Evolutionary conservation across 2,329 filamentous ascomycete species (phyloP).

Genomic region (Epichloe gansuensis): DNA sequence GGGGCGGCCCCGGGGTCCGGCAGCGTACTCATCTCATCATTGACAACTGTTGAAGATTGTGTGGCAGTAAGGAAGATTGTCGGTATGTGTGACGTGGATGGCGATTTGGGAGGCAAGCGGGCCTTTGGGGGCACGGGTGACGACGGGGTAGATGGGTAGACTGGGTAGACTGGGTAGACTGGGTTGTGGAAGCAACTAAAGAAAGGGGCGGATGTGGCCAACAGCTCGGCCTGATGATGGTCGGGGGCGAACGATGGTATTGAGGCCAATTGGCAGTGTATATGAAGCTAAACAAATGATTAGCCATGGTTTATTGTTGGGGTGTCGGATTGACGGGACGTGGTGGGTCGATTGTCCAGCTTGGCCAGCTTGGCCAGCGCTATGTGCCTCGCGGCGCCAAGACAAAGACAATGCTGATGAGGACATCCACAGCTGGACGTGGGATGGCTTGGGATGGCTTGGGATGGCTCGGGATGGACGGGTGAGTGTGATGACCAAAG

Average conservation of each 20-base stretch:
- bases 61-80: constrained; percentile 26
- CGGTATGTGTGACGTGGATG: constrained; percentile 25
- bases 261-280: constrained; percentile 41
- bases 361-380: neutral
- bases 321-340: neutral
- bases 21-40: constrained; percentile 55
- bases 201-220: constrained; percentile 41
- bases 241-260: constrained; percentile 19
- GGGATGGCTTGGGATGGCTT: neutral
- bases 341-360: neutral
- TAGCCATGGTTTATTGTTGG: constrained; percentile 8
- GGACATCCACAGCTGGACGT: neutral
- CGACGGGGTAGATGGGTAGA: constrained; percentile 12
- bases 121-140: constrained; percentile 19
- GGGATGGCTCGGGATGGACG: neutral
- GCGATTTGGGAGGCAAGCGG: constrained; percentile 26
- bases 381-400: neutral
- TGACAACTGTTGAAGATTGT: constrained; percentile 28
- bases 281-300: constrained; percentile 33
- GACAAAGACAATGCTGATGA: neutral
- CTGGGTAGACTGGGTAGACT: constrained; percentile 12
- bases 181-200: constrained; percentile 33
- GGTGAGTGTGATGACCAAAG: neutral
- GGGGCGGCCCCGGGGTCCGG: constrained; percentile 47
- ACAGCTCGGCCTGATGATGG: constrained; percentile 20